phyloP scores from a whole-genome alignment of 2,329 filamentous ascomycete genomes.

The Coniochaeta hoffmannii region DNA sequence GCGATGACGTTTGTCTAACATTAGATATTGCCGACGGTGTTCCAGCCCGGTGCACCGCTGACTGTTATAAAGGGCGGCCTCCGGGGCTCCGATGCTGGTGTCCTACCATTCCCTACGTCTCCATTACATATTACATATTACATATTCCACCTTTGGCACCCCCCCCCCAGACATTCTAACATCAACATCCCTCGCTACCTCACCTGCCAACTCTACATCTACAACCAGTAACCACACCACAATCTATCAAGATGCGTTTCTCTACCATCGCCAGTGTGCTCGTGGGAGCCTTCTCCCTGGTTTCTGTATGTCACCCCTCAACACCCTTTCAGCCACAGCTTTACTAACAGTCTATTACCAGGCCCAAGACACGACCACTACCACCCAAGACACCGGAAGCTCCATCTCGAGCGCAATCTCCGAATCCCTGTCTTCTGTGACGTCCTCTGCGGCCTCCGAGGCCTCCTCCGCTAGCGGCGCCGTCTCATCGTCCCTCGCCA shows the following conservation, averaged over 20 bases:
- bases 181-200: background rate
- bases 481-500: constrained; percentile 5
- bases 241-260: constrained; percentile 33
- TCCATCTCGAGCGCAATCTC: constrained; percentile 5
- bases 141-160: too few relatives aligned
- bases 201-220: background rate
- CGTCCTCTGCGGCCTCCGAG: constrained; percentile 10
- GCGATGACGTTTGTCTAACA: background rate
- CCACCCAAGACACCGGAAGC: constrained; percentile 4
- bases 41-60: background rate
- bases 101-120: background rate
- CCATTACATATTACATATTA: too few relatives aligned
- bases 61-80: background rate
- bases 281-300: constrained; percentile 17
- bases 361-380: constrained; percentile 15
- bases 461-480: constrained; percentile 16
- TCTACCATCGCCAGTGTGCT: constrained; percentile 29
- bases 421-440: constrained; percentile 9
- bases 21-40: background rate
- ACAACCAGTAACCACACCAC: background rate
- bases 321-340: background rate
- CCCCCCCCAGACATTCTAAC: background rate
- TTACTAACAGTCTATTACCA: constrained; percentile 2
- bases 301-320: constrained; percentile 14
- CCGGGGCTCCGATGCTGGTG: background rate